Evolutionary conservation across 2,329 filamentous ascomycete species (phyloP).

Genomic region (Sporothrix sp.): DNA sequence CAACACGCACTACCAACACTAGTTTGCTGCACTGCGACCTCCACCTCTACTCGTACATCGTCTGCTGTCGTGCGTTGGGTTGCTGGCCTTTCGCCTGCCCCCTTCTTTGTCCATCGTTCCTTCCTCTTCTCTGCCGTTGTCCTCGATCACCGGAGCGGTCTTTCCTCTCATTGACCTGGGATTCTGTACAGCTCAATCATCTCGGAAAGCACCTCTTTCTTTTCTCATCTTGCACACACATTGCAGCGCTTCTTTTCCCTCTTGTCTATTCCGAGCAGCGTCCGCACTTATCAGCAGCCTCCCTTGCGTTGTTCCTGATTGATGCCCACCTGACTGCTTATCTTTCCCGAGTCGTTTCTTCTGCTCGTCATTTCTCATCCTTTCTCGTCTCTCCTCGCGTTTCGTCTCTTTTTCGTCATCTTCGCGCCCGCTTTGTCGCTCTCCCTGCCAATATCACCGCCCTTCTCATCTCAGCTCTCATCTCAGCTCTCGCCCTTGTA

Average conservation of each 20-base stretch:
- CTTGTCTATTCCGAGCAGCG: too few species aligned
- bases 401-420: not conserved
- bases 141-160: not conserved
- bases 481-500: too few species aligned
- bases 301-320: constrained; percentile 5
- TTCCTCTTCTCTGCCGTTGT: not conserved
- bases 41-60: not conserved
- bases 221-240: not conserved
- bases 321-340: constrained; percentile 4
- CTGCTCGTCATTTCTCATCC: not conserved
- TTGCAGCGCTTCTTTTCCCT: constrained; percentile 4
- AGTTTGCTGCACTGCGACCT: constrained; percentile 6
- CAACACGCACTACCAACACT: not conserved
- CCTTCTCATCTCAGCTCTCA: too few species aligned
- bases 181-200: not conserved
- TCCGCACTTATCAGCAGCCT: not conserved
- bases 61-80: too few species aligned
- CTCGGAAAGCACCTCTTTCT: not conserved
- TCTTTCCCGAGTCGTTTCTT: constrained; percentile 1
- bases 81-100: too few species aligned
- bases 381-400: not conserved
- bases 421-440: not conserved
- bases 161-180: not conserved
- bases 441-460: too few species aligned
- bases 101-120: too few species aligned